Base-by-base conservation (phyloP, 345 rosid species). In the Cochlearia excelsa region DNA sequence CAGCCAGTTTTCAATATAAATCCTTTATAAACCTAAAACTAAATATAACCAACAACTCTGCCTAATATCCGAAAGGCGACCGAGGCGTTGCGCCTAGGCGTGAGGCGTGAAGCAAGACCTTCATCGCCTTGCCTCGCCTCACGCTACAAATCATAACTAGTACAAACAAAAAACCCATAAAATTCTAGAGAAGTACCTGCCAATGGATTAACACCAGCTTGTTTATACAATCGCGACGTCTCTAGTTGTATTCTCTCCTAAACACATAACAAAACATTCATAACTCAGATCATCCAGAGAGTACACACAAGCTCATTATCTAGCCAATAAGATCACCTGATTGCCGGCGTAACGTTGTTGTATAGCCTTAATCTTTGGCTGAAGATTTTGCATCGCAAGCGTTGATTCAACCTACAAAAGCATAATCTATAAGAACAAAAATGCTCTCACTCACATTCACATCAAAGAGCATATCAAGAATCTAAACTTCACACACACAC, bases 321-420 rank as follows among this genome's bases (percentile, higher is more conserved):
- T 30, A 26, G 33, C 42, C 45, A 33, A 33, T 3, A 33, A 2
- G 31, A 47, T 65, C 69, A 85, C 97, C 89, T 93, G 95, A 80
- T 85, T 88, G 29, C 97, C 99, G 6, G 89, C 91, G 67, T 93
- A 89, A 82, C 99, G 88, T 77, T 89, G 94, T 72, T 93, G 99
- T 70, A 93, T 93, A 11, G 99, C 97, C 78, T 93, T 93, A 30
- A 93, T 75, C 69, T 93, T 88, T 2, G 97, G 99, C 73, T 93
- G 97, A 65, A 93, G 95, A 65, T 87, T 93, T 75, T 93, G 99
- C 97, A 93, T 93, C 28, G 97, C 97, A 3, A 93, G 56, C 4
- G 99, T 88, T 40, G 99, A 93, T 80, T 93, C 99, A 45, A 89
- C 99, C 99, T 86, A 70, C 62, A 74, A 0, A 75, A 16, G 23